Percentiles rank a stretch among this genome's conserved stretches.
Evolutionary conservation across 345 rosid genomes (phyloP).

Genomic region (Iberis pinnata): DNA sequence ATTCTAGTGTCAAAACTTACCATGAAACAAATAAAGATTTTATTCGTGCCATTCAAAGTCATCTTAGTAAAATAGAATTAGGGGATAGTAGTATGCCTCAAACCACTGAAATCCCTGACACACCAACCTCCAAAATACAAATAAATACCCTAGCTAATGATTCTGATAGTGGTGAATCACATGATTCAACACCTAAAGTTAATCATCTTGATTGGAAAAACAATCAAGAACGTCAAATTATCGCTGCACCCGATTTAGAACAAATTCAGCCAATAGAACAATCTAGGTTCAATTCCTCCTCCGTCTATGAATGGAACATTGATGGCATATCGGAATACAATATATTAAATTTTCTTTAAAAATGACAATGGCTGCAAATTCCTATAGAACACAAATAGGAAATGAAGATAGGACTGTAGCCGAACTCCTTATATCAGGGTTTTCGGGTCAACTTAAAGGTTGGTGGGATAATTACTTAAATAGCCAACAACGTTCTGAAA

Average conservation of each 20-base stretch:
- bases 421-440: background rate
- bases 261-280: background rate
- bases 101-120: background rate
- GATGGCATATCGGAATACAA: background rate
- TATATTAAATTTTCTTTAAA: background rate
- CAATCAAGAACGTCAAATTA: background rate
- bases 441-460: background rate
- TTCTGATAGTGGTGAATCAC: background rate
- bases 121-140: background rate
- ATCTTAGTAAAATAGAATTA: background rate
- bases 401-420: background rate
- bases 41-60: background rate
- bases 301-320: background rate
- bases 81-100: background rate
- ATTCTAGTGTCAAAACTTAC: background rate
- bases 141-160: background rate
- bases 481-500: background rate
- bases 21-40: background rate
- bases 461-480: background rate
- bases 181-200: background rate
- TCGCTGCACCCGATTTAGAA: background rate
- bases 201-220: background rate
- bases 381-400: background rate
- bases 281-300: background rate
- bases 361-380: background rate